Evolutionary conservation across 2,329 filamentous ascomycete species (phyloP), one percentile per base, ranked within the genome.

Genomic region (Cytospora piceae): DNA sequence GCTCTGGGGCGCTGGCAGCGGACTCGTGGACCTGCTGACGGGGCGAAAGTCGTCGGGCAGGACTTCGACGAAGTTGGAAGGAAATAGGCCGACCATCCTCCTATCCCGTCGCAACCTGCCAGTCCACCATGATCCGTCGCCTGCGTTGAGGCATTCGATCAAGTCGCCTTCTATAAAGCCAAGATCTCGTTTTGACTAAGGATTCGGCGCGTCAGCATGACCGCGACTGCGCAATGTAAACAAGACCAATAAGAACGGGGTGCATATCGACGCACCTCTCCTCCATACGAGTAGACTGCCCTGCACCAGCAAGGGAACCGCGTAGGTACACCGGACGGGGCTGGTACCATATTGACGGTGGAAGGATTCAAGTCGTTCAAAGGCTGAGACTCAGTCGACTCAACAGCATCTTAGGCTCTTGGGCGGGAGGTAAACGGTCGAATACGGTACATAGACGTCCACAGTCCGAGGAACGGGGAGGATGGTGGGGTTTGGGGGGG

Each of bases 121-220:
- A 79, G 94, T 97, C 95, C 95, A 99, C 95, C 95, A 99, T 56
- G 92, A 94, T 61, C 95, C 95, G 79, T 99, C 95, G 69, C 95
- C 95, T 24, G 95, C 95, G 77, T 99, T 99, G 61, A 99, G 84
- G 74, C 94, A 97, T 85, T 99, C 95, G 76, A 99, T 99, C 71
- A 99, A 80, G 78, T 99, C 95, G 69, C 95, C 95, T 78, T 99
- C 95, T 71, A 99, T 91, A 78, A 99, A 99, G 20, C 95, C 95
- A 65, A 99, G 85, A 76, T 99, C 95, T 77, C 91, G 89, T 82
- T 96, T 96, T 29, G 91, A 94, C 89, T 90, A 67, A 15, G 29
- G 14, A 64, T 24, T 68, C 22, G 63, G 58, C 53, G 66, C 68
- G 72, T 75, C 64, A 75, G 74, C 63, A 70, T 37, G 46, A 39